Percentiles rank a stretch among this genome's conserved stretches.
Evolutionary conservation across 495 filamentous ascomycete species (phyloP).

Genomic region (Xylaria curta): DNA sequence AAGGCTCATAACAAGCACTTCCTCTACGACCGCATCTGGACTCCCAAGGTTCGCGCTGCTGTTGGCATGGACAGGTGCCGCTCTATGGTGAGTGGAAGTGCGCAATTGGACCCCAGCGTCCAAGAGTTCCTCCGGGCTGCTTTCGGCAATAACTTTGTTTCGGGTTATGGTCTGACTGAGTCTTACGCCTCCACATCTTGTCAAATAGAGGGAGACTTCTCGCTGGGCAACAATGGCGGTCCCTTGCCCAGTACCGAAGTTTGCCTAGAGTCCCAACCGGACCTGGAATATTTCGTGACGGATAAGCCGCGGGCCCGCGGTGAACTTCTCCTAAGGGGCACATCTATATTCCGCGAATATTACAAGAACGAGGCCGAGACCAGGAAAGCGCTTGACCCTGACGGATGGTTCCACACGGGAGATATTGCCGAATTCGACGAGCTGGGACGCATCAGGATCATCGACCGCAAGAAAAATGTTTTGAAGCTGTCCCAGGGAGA

Average conservation of each 20-base stretch:
- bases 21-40: constrained; percentile 91
- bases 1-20: constrained; percentile 81
- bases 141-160: constrained; percentile 78
- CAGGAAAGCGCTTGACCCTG: constrained; percentile 76
- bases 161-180: constrained; percentile 96
- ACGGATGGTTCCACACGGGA: constrained; percentile 97
- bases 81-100: constrained; percentile 85
- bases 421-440: constrained; percentile 87
- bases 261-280: constrained; percentile 86
- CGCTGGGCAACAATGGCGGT: constrained; percentile 81
- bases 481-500: constrained; percentile 97
- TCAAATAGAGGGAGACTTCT: constrained; percentile 73
- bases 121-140: constrained; percentile 88
- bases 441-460: constrained; percentile 85
- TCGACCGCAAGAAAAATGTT: constrained; percentile 98
- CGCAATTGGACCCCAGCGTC: constrained; percentile 85
- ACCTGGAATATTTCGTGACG: constrained; percentile 90
- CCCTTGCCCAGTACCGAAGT: constrained; percentile 71
- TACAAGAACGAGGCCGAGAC: constrained; percentile 90
- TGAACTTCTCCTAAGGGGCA: constrained; percentile 84
- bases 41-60: constrained; percentile 81
- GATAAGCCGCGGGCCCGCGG: constrained; percentile 94
- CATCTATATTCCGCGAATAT: constrained; percentile 81
- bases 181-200: constrained; percentile 81
- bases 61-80: constrained; percentile 78